Percentiles rank a stretch among this genome's conserved stretches.
phyloP scores from a whole-genome alignment of 2,329 filamentous ascomycete genomes.

The Fusarium sp. region DNA sequence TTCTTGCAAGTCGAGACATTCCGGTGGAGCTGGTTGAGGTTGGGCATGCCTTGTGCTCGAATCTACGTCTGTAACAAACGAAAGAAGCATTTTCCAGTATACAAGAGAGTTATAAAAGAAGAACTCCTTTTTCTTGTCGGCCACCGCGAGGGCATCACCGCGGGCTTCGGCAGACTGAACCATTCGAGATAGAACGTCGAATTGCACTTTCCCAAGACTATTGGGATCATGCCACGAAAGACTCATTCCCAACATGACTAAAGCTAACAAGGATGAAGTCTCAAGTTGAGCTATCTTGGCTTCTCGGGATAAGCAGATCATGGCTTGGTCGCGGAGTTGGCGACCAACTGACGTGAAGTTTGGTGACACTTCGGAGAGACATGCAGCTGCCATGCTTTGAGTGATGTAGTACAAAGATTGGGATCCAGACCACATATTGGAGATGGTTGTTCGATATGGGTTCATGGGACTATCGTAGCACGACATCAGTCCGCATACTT shows the following conservation, averaged over 20 bases:
- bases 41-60: constrained; percentile 5
- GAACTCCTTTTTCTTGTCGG: constrained; percentile 44
- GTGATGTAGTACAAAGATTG: constrained; percentile 71
- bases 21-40: constrained; percentile 24
- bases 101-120: constrained; percentile 49
- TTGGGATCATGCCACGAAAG: constrained; percentile 71
- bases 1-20: constrained; percentile 26
- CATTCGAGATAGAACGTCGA: constrained; percentile 36
- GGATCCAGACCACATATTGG: constrained; percentile 69
- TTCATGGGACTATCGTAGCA: constrained; percentile 74
- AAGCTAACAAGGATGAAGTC: constrained; percentile 68
- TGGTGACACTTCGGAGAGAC: constrained; percentile 64
- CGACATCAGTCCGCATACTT: constrained; percentile 72
- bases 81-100: constrained; percentile 48
- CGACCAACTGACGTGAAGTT: constrained; percentile 65
- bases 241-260: constrained; percentile 70
- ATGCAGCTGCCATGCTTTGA: constrained; percentile 74
- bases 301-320: constrained; percentile 64
- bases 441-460: constrained; percentile 70
- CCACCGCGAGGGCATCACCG: not conserved
- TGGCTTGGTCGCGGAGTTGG: constrained; percentile 61
- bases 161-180: constrained; percentile 28
- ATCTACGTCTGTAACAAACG: constrained; percentile 45
- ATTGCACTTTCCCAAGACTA: constrained; percentile 60
- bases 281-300: constrained; percentile 61